Conservation (phyloP, 75 land plant species). For the Cryptomeria japonica region DNA sequence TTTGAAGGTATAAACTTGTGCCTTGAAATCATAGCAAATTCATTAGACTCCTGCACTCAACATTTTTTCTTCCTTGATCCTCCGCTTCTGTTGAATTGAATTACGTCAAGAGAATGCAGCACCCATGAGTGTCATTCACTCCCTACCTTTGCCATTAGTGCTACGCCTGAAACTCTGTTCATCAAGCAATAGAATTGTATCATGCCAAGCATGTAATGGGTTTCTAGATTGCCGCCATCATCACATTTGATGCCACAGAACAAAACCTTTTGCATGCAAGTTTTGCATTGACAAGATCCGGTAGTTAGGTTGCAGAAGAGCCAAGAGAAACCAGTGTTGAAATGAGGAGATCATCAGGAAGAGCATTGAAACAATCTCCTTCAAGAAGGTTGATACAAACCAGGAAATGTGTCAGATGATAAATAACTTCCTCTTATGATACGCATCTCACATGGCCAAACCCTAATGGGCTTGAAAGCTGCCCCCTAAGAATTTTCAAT, state of each 20-base stretch:
- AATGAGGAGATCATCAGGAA: too few species aligned
- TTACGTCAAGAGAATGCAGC: constrained; percentile 29
- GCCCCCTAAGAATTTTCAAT: too few species aligned
- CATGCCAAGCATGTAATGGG: constrained; percentile 28
- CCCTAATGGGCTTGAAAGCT: too few species aligned
- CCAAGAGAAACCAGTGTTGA: too few species aligned
- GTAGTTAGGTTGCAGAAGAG: too few species aligned
- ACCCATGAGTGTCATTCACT: constrained; percentile 21
- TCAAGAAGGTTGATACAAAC: neutral
- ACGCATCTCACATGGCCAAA: neutral
- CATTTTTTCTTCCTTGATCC: constrained; percentile 30
- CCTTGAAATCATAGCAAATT: too few species aligned
- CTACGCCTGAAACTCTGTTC: constrained; percentile 19
- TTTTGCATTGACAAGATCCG: too few species aligned
- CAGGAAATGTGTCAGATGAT: neutral
- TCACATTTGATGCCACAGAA: constrained; percentile 13
- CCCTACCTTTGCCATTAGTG: constrained; percentile 25
- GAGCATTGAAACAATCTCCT: too few species aligned
- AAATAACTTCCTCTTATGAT: neutral
- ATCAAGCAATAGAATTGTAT: constrained; percentile 37
- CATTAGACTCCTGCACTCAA: constrained; percentile 31
- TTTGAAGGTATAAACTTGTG: too few species aligned
- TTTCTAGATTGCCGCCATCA: constrained; percentile 22
- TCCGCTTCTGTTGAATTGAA: constrained; percentile 40
- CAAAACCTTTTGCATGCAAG: constrained; percentile 17